Evolutionary conservation across 2,329 filamentous ascomycete species (phyloP), one percentile per base, ranked within the genome.

Genomic region (Domatiomyces globalis): DNA sequence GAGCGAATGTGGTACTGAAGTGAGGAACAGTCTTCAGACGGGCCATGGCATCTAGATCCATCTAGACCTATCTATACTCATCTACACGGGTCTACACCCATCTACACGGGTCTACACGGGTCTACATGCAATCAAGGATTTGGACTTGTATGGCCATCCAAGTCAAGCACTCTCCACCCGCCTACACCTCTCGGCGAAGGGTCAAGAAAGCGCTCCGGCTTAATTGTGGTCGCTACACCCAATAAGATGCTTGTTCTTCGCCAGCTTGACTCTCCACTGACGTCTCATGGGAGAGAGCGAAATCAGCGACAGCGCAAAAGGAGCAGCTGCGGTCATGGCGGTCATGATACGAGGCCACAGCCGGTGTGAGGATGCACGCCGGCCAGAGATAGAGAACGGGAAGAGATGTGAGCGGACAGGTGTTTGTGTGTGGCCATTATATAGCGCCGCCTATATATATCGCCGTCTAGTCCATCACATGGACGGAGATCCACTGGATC

Each of bases 81-180:
- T 20, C 44, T 29, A 22, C 17, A 25, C 22, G 22, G 22, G n/a
- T n/a, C n/a, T n/a, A n/a, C n/a, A n/a, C n/a, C 45, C 12, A 49
- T 17, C 22, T 25, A 6, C 22, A 6, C 6, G 27, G 12, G 43
- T 20, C 44, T 29, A 22, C 17, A 25, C 22, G 22, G 22, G n/a
- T n/a, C n/a, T 17, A 43, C 27, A 22, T 17, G 19, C 17, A 8
- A 51, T 43, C 15, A 8, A 17, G 42, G n/a, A 48, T 25, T 18
- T 12, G 15, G 9, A 48, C 10, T 46, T 90, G 85, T 92, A 71
- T 74, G 85, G 83, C 78, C 85, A 82, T 80, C 85, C 85, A 87
- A 95, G 87, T 94, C 89, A 95, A 94, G 79, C 87, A 74, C 77
- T 82, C 80, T 83, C 87, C 85, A 95, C 81, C 83, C 86, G 84